Evolutionary conservation across 1,284 basidiomycete genomes (phyloP).

Genomic region (Grifola frondosa): DNA sequence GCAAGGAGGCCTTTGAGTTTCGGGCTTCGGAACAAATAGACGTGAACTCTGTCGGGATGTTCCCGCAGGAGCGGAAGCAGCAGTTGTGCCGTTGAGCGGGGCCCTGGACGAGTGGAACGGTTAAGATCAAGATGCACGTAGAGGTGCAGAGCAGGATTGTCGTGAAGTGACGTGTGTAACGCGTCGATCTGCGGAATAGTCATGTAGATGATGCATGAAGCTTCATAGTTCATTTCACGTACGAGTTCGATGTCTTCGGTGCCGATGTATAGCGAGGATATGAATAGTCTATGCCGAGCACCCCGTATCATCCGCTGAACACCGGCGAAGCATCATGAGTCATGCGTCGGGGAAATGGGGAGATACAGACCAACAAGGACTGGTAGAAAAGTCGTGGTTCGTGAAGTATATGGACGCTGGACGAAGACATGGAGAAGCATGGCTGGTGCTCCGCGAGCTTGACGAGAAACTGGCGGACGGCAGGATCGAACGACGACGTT

Average conservation of each 20-base stretch:
- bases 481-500: slow-evolving; percentile 24
- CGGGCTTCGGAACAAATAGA: slow-evolving; percentile 85
- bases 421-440: slow-evolving; percentile 35
- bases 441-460: slow-evolving; percentile 37
- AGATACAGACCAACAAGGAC: slow-evolving; percentile 37
- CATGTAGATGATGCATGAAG: slow-evolving; percentile 2
- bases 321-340: no score
- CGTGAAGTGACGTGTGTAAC: slow-evolving; percentile 57
- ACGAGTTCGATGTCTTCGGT: slow-evolving; percentile 36
- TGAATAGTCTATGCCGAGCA: slow-evolving; percentile 76
- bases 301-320: slow-evolving; percentile 68
- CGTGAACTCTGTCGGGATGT: slow-evolving; percentile 75
- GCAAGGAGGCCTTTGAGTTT: slow-evolving; percentile 77
- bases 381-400: slow-evolving; percentile 40
- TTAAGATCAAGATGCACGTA: slow-evolving; percentile 87
- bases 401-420: slow-evolving; percentile 37
- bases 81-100: slow-evolving; percentile 71
- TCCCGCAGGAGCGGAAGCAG: slow-evolving; percentile 71
- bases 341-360: no score
- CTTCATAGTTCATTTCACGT: slow-evolving; percentile 7
- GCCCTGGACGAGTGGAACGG: slow-evolving; percentile 85
- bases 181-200: slow-evolving; percentile 60
- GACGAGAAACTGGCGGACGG: slow-evolving; percentile 26
- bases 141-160: slow-evolving; percentile 65
- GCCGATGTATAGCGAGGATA: slow-evolving; percentile 65